Percentiles rank a stretch among this genome's conserved stretches.
Evolutionary conservation across 129 eudicot species (phyloP).

Genomic region (Chrysanthemum lavandulifolium): DNA sequence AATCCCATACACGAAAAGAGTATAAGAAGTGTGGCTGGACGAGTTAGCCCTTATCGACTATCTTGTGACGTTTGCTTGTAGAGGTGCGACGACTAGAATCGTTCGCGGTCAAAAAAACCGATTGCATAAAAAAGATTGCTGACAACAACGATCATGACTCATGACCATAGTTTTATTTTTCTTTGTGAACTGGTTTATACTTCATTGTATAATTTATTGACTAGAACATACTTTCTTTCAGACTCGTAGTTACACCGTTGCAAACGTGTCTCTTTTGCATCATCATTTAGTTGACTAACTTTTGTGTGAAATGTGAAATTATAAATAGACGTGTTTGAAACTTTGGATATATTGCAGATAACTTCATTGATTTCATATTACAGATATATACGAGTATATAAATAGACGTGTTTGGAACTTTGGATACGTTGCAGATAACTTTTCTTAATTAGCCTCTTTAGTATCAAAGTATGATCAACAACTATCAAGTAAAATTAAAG

Average conservation of each 20-base stretch:
- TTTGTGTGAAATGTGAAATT: background rate
- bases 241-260: background rate
- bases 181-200: background rate
- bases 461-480: too few species aligned
- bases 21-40: background rate
- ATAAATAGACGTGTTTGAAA: background rate
- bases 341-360: background rate
- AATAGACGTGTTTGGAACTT: background rate
- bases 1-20: conserved; percentile 11
- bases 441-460: too few species aligned
- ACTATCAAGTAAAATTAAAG: too few species aligned
- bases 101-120: conserved; percentile 15
- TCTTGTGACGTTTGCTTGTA: conserved; percentile 5
- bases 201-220: conserved; percentile 8
- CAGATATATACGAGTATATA: background rate
- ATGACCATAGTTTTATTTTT: background rate
- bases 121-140: conserved; percentile 15
- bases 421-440: background rate
- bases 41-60: conserved; percentile 15
- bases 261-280: conserved; percentile 18
- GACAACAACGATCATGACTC: background rate
- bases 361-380: background rate
- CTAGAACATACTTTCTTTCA: background rate
- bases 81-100: conserved; percentile 18
- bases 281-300: conserved; percentile 13